Evolutionary conservation across 2,329 filamentous ascomycete genomes (phyloP).

Genomic region (Akanthomyces dipterigenus): DNA sequence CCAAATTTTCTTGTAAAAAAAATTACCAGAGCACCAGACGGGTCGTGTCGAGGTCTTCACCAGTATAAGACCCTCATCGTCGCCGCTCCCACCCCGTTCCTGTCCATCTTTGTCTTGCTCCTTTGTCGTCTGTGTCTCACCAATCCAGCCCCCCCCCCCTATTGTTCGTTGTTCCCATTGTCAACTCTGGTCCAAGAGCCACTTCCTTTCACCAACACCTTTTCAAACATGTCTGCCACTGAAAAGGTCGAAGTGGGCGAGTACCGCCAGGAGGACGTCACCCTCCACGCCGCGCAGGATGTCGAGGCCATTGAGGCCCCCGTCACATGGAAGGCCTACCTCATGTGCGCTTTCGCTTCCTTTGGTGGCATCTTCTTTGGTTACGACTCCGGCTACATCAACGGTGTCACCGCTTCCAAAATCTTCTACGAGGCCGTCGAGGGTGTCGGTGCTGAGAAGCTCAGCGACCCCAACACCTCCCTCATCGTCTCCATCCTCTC

Average conservation of each 20-base stretch:
- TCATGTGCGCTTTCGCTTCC: constrained; percentile 63
- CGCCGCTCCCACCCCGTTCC: not conserved
- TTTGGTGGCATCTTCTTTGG: constrained; percentile 73
- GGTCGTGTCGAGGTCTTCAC: not conserved
- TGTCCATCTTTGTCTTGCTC: not conserved
- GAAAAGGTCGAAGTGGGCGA: constrained; percentile 3
- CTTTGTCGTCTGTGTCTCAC: constrained; percentile 10
- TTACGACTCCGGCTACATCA: constrained; percentile 73
- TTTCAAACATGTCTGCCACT: not conserved
- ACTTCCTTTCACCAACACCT: not conserved
- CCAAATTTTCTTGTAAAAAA: not conserved
- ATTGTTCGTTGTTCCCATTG: not conserved
- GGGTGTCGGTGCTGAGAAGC: constrained; percentile 25
- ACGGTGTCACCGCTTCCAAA: constrained; percentile 49
- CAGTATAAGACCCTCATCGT: constrained; percentile 7
- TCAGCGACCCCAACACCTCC: constrained; percentile 40
- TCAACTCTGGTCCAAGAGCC: not conserved
- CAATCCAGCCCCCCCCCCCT: not conserved
- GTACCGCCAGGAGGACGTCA: constrained; percentile 18
- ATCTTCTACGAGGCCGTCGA: constrained; percentile 48
- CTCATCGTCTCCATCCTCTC: constrained; percentile 72
- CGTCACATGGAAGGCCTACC: constrained; percentile 61
- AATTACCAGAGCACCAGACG: too few species aligned
- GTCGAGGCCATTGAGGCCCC: constrained; percentile 59
- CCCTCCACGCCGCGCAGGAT: constrained; percentile 40